A percentile compares a stretch with the other conserved stretches of the same genome.
Evolutionary conservation across 1,284 basidiomycete species (phyloP).

Genomic region (Rhodotorula sp.): DNA sequence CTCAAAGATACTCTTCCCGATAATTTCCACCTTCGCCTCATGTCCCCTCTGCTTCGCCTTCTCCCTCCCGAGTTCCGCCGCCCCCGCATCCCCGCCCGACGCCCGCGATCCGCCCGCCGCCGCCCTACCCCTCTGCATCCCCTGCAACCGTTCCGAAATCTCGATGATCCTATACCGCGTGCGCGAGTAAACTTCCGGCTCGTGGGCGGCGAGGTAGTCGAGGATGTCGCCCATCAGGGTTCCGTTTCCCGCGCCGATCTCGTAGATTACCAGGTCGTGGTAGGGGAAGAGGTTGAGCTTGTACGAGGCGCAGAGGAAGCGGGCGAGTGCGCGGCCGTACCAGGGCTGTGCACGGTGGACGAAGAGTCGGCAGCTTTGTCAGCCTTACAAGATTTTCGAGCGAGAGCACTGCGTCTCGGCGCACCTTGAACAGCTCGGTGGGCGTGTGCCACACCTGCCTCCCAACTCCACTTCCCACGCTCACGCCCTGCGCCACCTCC

Average conservation of each 20-base stretch:
- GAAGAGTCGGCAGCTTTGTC: neutral
- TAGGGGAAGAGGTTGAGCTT: constrained; percentile 65
- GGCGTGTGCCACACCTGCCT: constrained; percentile 98
- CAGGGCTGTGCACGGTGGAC: constrained; percentile 67
- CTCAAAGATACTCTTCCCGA: constrained; percentile 81
- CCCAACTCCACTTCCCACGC: constrained; percentile 56
- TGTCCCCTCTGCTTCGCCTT: constrained; percentile 57
- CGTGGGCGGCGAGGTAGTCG: constrained; percentile 69
- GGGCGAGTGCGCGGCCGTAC: constrained; percentile 87
- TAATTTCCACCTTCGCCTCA: constrained; percentile 67
- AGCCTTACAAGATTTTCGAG: neutral
- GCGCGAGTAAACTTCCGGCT: constrained; percentile 87
- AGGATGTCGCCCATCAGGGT: constrained; percentile 87
- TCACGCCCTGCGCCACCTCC: constrained; percentile 50
- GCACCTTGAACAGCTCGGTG: constrained; percentile 93
- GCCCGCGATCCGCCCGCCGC: neutral
- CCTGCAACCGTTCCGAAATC: constrained; percentile 76
- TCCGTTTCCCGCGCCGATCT: constrained; percentile 96
- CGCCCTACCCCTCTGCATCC: constrained; percentile 59
- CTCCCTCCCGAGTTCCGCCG: constrained; percentile 44
- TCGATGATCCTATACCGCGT: constrained; percentile 92
- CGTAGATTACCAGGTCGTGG: constrained; percentile 92
- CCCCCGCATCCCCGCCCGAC: constrained; percentile 25
- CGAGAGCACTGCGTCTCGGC: constrained; percentile 38
- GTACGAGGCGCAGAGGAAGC: constrained; percentile 75